These are phyloP conservation scores for Lasiodiplodia citricola DNA, from an alignment of 2,329 filamentous ascomycete genomes.

Conservation along the genomic window DNA sequence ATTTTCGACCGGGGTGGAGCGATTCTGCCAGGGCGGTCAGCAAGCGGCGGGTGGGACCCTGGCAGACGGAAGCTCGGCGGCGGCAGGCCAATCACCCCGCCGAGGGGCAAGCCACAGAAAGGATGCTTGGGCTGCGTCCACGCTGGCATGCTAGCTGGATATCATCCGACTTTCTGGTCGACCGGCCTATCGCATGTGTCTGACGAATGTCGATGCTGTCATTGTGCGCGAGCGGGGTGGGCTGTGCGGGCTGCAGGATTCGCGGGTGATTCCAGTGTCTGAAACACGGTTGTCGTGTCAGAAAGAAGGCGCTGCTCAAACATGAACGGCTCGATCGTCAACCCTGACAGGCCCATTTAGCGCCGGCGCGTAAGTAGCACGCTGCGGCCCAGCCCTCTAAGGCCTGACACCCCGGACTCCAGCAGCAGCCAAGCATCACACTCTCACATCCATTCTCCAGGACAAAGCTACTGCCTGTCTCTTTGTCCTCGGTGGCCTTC, in stretches of 20 bases:
- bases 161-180: neutral
- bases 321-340: conserved; percentile 8
- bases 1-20: conserved; percentile 19
- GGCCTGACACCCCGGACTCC: conserved; percentile 6
- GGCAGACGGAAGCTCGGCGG: neutral
- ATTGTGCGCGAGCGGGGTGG: neutral
- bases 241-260: neutral
- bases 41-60: neutral
- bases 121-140: neutral
- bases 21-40: conserved; percentile 21
- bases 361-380: conserved; percentile 21
- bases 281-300: conserved; percentile 19
- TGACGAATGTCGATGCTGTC: neutral
- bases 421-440: conserved; percentile 23
- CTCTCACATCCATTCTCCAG: conserved; percentile 8
- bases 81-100: conserved; percentile 14
- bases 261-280: neutral
- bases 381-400: conserved; percentile 9
- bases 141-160: neutral
- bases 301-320: conserved; percentile 14
- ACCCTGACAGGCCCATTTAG: conserved; percentile 20
- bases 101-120: conserved; percentile 9
- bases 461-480: conserved; percentile 9
- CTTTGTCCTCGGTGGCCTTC: conserved; percentile 14
- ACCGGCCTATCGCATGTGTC: neutral